Evolutionary conservation across 768 basidiomycete genomes (phyloP), one percentile per base, ranked within the genome.

Genomic region (Stropharia rugosoannulata): DNA sequence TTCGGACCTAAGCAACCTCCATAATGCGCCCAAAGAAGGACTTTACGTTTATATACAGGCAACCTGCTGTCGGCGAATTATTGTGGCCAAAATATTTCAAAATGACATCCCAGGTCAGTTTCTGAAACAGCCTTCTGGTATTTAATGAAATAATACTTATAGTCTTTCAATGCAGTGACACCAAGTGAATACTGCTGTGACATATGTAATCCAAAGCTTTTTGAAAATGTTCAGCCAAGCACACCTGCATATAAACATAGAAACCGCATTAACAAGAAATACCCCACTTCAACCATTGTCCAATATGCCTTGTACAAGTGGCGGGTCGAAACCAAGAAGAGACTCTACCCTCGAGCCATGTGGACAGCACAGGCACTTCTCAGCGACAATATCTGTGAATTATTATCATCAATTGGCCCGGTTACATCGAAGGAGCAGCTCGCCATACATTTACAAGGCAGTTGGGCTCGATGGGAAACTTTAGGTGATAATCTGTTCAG

Each of bases 161-260:
- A 9, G 12, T 15, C 22, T 25, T 15, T 10, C 40, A 41, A 2
- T 41, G 22, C 40, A 22, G 39, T 43, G 39, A 27, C 37, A 18
- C 18, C 50, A 49, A 15, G 27, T 38, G 40, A 53, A 12, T 22
- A 49, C 10, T 62, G 61, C 25, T 62, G 61, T 39, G 61, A 62
- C 49, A 19, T 62, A 4, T 59, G 58, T 52, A 62, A 55, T 10
- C 54, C 50, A 9, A 41, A 43, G 6, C 25, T 55, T n/a, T 38
- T 55, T 18, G 19, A 55, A 8, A 11, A 5, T 9, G 45, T 44
- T 5, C 54, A 45, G 22, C 54, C 54, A 7, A 32, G 22, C 5
- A 9, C 25, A 49, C 29, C 47, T 25, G 4, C 35, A 10, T 6
- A 13, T 15, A n/a, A 12, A 35, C 36, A 9, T 12, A 22, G 47